Percentiles rank a stretch among this genome's conserved stretches.
These are phyloP conservation scores for Triticum dicoccoides DNA, from an alignment of 176 grass and related monocot genomes.

Conservation along the genomic window DNA sequence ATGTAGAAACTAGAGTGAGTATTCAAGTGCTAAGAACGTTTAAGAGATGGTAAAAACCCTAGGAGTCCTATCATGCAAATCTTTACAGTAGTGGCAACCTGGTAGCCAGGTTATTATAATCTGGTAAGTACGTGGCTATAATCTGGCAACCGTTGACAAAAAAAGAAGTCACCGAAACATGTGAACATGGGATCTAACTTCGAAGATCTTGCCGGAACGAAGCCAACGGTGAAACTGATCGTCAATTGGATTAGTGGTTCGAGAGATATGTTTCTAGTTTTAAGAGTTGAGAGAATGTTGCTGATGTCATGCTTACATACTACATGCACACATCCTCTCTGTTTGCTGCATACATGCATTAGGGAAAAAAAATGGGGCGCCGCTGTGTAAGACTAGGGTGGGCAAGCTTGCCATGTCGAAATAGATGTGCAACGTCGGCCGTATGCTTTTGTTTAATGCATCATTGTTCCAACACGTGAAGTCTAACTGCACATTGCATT, in stretches of 20 bases:
- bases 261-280: background rate
- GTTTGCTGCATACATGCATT: background rate
- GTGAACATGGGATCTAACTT: background rate
- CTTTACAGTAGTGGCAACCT: background rate
- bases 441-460: background rate
- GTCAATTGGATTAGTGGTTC: background rate
- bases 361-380: too few relatives aligned
- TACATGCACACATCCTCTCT: background rate
- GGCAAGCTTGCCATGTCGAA: background rate
- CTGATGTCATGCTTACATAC: background rate
- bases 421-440: background rate
- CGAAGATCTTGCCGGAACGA: background rate
- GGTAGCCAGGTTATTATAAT: background rate
- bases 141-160: too few relatives aligned
- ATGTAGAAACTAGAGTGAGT: background rate
- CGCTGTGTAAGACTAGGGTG: background rate
- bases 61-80: background rate
- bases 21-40: background rate
- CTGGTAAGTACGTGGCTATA: background rate
- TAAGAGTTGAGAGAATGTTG: background rate
- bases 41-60: background rate
- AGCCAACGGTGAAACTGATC: background rate
- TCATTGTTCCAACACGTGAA: background rate
- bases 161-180: too few relatives aligned
- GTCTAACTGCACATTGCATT: background rate